These are phyloP conservation scores for Botrytis squamosa DNA, from an alignment of 2,329 filamentous ascomycete species.

Conservation along the genomic window DNA sequence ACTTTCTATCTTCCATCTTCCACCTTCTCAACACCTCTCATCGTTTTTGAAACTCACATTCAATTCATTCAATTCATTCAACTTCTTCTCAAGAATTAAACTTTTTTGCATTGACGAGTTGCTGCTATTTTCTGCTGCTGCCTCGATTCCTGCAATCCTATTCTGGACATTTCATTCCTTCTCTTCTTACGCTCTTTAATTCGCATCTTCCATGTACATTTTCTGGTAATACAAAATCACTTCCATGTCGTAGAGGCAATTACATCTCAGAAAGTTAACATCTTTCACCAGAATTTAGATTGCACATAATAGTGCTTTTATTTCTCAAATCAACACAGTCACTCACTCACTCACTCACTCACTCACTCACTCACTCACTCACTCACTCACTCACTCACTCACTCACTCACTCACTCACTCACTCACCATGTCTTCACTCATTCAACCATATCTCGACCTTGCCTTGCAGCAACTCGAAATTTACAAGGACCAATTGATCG, in stretches of 20 bases:
- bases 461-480: slow-evolving; percentile 33
- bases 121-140: slow-evolving; percentile 9
- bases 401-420: slow-evolving; percentile 3
- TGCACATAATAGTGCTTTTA: slow-evolving; percentile 32
- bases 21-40: not conserved
- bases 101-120: slow-evolving; percentile 8
- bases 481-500: slow-evolving; percentile 35
- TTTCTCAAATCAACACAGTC: slow-evolving; percentile 8
- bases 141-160: slow-evolving; percentile 17
- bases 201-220: slow-evolving; percentile 36
- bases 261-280: slow-evolving; percentile 22
- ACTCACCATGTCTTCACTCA: slow-evolving; percentile 31
- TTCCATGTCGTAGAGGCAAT: not conserved
- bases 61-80: not conserved
- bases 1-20: not conserved
- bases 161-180: slow-evolving; percentile 21
- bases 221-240: slow-evolving; percentile 28
- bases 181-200: slow-evolving; percentile 33
- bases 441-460: slow-evolving; percentile 33
- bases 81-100: not conserved
- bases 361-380: slow-evolving; percentile 27
- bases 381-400: slow-evolving; percentile 24
- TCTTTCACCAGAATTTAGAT: slow-evolving; percentile 29
- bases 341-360: slow-evolving; percentile 9
- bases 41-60: slow-evolving; percentile 1